A percentile compares a stretch with the other conserved stretches of the same genome.
These are phyloP conservation scores for Talaromyces piceae DNA, from an alignment of 2,329 filamentous ascomycete genomes.

Conservation along the genomic window DNA sequence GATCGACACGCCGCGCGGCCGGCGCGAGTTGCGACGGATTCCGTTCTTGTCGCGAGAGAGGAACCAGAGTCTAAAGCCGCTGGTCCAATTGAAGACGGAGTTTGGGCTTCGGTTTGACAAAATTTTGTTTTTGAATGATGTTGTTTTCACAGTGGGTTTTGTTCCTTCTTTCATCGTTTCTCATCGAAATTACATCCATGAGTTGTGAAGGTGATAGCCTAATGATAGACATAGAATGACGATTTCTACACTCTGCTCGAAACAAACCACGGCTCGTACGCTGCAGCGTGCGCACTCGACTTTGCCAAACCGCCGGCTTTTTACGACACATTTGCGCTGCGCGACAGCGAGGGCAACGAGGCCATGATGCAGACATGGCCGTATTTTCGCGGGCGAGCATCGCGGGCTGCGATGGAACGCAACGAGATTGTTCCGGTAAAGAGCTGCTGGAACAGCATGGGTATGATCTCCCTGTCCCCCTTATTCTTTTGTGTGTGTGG, in stretches of 20 bases:
- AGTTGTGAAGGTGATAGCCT: background rate
- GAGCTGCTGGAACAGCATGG: slow-evolving; percentile 63
- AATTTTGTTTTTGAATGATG: slow-evolving; percentile 51
- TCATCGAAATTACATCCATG: background rate
- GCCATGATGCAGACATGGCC: slow-evolving; percentile 61
- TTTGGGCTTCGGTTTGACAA: slow-evolving; percentile 49
- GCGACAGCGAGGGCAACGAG: slow-evolving; percentile 58
- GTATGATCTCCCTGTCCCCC: slow-evolving; percentile 6
- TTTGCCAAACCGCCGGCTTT: slow-evolving; percentile 60
- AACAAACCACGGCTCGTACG: slow-evolving; percentile 53
- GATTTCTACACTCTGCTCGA: slow-evolving; percentile 50
- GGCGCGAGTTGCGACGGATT: slow-evolving; percentile 56
- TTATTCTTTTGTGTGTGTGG: background rate
- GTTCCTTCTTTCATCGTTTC: background rate
- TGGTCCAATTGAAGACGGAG: slow-evolving; percentile 44
- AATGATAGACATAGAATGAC: background rate
- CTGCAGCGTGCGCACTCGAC: slow-evolving; percentile 64
- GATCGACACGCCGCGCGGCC: slow-evolving; percentile 52
- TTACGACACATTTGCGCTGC: slow-evolving; percentile 67
- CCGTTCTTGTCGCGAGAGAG: slow-evolving; percentile 59
- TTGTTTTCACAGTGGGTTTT: slow-evolving; percentile 34
- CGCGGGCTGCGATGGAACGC: slow-evolving; percentile 47
- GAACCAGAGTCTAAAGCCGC: slow-evolving; percentile 56
- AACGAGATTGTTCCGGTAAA: slow-evolving; percentile 50
- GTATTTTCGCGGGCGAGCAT: slow-evolving; percentile 48